A percentile compares a stretch with the other conserved stretches of the same genome.
phyloP scores from a whole-genome alignment of 768 basidiomycete genomes.

The Termitomyces sp. region DNA sequence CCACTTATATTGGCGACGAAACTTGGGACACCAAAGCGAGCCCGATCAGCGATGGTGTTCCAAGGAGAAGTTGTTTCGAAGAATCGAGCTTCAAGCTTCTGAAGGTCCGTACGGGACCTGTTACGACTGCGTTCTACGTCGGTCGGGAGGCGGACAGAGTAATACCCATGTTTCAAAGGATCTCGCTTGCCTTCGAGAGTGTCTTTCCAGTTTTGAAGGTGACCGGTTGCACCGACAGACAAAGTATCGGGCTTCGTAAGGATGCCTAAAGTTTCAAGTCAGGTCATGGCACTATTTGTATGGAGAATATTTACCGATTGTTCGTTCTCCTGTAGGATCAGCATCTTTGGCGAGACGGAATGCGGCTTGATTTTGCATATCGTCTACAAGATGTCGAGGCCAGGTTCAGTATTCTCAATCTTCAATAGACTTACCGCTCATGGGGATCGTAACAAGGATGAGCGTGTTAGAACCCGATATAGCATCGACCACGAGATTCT shows the following conservation, averaged over 20 bases:
- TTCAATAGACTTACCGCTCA: conserved; percentile 42
- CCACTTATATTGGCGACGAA: conserved; percentile 50
- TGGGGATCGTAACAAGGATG: conserved; percentile 64
- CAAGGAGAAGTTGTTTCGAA: conserved; percentile 51
- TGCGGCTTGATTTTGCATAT: conserved; percentile 63
- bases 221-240: conserved; percentile 33
- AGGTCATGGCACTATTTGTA: background rate
- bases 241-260: conserved; percentile 69
- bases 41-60: conserved; percentile 39
- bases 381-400: conserved; percentile 36
- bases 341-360: conserved; percentile 46
- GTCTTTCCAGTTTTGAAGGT: conserved; percentile 43
- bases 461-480: conserved; percentile 50
- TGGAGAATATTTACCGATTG: conserved; percentile 44
- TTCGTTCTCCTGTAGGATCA: conserved; percentile 53
- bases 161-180: conserved; percentile 53
- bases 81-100: conserved; percentile 35
- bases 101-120: conserved; percentile 32
- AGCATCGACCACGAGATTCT: conserved; percentile 41
- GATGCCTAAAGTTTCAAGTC: conserved; percentile 38
- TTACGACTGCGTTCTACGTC: conserved; percentile 45
- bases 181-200: conserved; percentile 47
- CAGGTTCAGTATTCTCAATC: background rate
- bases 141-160: conserved; percentile 61
- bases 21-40: conserved; percentile 51